Evolutionary conservation across 2,329 filamentous ascomycete genomes (phyloP), one percentile per base, ranked within the genome.

Genomic region (Arthrobotrys entomopaga): DNA sequence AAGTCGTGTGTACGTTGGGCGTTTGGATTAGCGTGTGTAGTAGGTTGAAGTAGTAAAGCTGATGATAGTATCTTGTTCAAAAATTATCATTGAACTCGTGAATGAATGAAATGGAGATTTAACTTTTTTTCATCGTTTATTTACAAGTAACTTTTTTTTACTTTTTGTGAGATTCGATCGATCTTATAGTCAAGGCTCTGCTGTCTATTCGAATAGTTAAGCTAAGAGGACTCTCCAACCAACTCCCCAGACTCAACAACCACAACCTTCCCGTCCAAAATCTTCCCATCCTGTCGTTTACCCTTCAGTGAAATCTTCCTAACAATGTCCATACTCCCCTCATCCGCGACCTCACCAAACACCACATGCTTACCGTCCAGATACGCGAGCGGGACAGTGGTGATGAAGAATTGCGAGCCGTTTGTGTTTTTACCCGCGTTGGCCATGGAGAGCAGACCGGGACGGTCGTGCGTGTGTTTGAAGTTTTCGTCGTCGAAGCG

Each of bases 401-500:
- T 90, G 83, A 90, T 85, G 85, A 90, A 90, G 85, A 90, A 90
- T 82, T 90, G 88, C 73, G 88, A 90, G 81, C 88, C 88, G 83
- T 90, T 90, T 82, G 94, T 98, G 90, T 98, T 96, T 81, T 91
- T 90, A 79, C 93, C 93, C 80, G 93, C 91, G 84, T 97, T 97
- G 82, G 93, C 93, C 93, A 97, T 97, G 84, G 93, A 96, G 78
- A 97, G 87, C 79, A 93, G 87, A 85, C 90, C 91, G 77, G 90
- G 89, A 80, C 85, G 84, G 82, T 83, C 83, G 88, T 97, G 93
- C 85, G 88, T 89, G 78, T 86, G 81, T 76, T 83, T 81, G 87
- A 96, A 96, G 90, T 96, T 96, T 90, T 97, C 92, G 82, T 97
- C 92, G 80, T 89, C 84, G 82, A 97, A 96, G 87, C 94, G 95